Conservation (phyloP, 2,329 filamentous ascomycete genomes). For the Akanthomyces uredinophilus region DNA sequence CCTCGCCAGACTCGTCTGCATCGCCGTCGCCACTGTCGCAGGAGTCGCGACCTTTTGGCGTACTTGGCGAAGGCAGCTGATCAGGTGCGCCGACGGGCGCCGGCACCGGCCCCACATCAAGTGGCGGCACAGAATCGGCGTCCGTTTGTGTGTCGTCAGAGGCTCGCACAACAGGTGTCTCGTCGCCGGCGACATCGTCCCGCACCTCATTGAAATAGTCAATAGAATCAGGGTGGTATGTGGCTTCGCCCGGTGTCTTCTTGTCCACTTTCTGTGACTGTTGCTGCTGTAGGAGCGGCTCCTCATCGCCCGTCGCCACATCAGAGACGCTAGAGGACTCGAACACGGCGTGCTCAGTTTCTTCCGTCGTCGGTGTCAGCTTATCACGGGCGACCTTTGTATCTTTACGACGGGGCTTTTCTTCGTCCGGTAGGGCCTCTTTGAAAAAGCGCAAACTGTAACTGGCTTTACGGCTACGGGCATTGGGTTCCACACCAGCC, state of each 20-base stretch:
- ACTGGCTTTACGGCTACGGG: conserved; percentile 62
- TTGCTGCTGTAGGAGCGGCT: not conserved
- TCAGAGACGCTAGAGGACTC: conserved; percentile 9
- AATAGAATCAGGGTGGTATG: conserved; percentile 14
- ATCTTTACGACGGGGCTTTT: conserved; percentile 51
- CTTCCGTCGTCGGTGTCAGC: conserved; percentile 32
- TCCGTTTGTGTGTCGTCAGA: conserved; percentile 13
- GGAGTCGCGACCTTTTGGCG: conserved; percentile 33
- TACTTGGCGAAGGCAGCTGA: conserved; percentile 31
- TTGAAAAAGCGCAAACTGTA: conserved; percentile 64
- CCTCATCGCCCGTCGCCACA: not conserved
- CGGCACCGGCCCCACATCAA: conserved; percentile 7
- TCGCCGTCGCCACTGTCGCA: conserved; percentile 35
- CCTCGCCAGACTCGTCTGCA: conserved; percentile 63
- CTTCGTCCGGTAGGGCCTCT: conserved; percentile 56
- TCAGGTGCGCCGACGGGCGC: not conserved
- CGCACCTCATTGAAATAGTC: not conserved
- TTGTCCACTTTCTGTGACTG: not conserved
- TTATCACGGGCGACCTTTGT: conserved; percentile 37
- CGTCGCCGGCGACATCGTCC: conserved; percentile 5
- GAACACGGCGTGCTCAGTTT: conserved; percentile 21
- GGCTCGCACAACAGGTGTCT: conserved; percentile 14
- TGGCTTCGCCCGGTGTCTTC: conserved; percentile 15
- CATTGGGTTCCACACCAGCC: conserved; percentile 56
- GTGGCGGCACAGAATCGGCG: conserved; percentile 6